Evolutionary conservation across 345 rosid species (phyloP).

Genomic region (Clarkia xantiana): DNA sequence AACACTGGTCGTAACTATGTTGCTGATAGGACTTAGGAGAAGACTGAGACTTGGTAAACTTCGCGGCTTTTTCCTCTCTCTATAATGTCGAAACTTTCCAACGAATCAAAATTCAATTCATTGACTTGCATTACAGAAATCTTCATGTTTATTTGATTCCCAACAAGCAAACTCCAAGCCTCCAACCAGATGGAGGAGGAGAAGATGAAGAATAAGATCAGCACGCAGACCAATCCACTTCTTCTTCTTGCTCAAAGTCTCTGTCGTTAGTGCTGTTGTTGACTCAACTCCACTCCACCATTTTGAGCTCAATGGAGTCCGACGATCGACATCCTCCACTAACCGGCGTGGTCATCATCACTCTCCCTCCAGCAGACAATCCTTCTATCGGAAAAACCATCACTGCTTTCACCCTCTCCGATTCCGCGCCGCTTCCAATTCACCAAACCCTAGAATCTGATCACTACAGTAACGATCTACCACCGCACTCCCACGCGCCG

Average conservation of each 20-base stretch:
- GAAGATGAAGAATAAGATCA: too few relatives aligned
- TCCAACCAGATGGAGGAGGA: too few relatives aligned
- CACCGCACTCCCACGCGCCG: background rate
- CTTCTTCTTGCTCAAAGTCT: too few relatives aligned
- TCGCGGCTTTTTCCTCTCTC: background rate
- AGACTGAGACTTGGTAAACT: background rate
- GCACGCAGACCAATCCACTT: too few relatives aligned
- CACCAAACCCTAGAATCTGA: conserved; percentile 11
- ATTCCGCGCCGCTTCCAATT: conserved; percentile 15
- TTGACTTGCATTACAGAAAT: background rate
- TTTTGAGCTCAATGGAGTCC: conserved; percentile 25
- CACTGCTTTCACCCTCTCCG: conserved; percentile 61
- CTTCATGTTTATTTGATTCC: background rate
- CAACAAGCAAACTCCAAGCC: too few relatives aligned
- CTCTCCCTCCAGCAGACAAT: conserved; percentile 75
- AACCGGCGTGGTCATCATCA: conserved; percentile 55
- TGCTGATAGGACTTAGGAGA: too few relatives aligned
- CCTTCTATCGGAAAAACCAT: conserved; percentile 82
- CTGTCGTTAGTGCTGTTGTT: too few relatives aligned
- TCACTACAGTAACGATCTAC: conserved; percentile 10
- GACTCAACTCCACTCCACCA: too few relatives aligned
- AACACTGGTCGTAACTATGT: too few relatives aligned
- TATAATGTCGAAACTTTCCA: background rate
- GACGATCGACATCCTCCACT: conserved; percentile 18
- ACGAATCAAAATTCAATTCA: background rate